Base-by-base conservation (phyloP, 176 grass and related monocot species). In the Triticum urartu region DNA sequence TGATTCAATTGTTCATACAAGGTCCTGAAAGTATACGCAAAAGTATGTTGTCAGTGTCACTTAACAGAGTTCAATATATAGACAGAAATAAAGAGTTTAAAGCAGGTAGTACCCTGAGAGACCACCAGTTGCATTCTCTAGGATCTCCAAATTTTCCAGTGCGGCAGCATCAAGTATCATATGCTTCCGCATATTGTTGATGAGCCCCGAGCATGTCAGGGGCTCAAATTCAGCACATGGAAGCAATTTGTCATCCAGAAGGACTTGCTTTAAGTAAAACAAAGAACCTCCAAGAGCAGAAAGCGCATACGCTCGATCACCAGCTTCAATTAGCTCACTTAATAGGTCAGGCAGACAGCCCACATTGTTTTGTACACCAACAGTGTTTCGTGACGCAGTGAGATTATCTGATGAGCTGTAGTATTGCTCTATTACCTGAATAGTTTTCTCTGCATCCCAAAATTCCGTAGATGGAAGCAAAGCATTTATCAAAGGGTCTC, bases 1-100 rank as follows among this genome's bases (percentile, higher is more conserved):
- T 98, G 96, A 92, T 98, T 94, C 86, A 98, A 79, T 78, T 98
- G 96, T 88, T 87, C 88, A 94, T 94, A 98, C 32, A 98, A 60
- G 59, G 96, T 98, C 79, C 96, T 98, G 82, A 77, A 95, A 79
- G 43, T 40, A 88, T 72, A 85, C 54, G 54, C 48, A 84, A 77
- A 72, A 91, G 22, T 52, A 87, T 35, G 0, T 81, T 85, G 28
- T 80, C 28, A 30, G 28, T 30, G 28, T 30, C 20, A 83, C 33
- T 59, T 59, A 59, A 21, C 6, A 75, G 13, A 78, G 85, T 45
- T 28, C 84, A 42, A 81, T 82, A 82, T 52, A 42, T 76, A 22
- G 28, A 89, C 61, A 90, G 79, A 69, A 68, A 30, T 50, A 74
- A 79, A 71, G 26, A 79, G 45, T 60, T 82, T 28, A 18, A 83